These are phyloP conservation scores for Marchantia polymorpha DNA, from an alignment of 225 moss, liverwort and hornwort species.

Conservation along the genomic window DNA sequence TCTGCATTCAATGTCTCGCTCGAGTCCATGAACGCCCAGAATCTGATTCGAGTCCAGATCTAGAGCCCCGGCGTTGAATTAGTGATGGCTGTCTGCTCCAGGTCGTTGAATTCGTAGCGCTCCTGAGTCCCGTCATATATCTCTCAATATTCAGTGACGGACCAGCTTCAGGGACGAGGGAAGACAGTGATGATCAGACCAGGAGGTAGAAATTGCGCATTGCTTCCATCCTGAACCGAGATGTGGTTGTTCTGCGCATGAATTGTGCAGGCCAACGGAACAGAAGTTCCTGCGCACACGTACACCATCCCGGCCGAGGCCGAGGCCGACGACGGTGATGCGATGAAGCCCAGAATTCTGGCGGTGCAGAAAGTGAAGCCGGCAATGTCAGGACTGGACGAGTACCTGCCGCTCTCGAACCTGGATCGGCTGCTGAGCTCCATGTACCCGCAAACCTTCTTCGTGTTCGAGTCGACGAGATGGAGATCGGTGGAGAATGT, in stretches of 20 bases:
- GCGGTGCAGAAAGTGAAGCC: conserved; percentile 20
- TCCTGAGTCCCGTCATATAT: too few relatives aligned
- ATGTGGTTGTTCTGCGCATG: not conserved
- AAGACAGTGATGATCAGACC: too few relatives aligned
- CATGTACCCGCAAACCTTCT: conserved; percentile 18
- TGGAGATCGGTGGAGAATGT: conserved; percentile 2
- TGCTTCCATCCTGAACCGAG: too few relatives aligned
- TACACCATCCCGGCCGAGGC: conserved; percentile 4
- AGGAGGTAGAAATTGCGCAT: not conserved
- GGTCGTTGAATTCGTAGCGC: too few relatives aligned
- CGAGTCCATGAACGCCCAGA: too few relatives aligned
- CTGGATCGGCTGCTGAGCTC: conserved; percentile 16
- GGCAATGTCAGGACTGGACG: not conserved
- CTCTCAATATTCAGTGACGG: too few relatives aligned
- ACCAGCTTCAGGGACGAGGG: too few relatives aligned
- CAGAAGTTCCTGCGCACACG: conserved; percentile 6
- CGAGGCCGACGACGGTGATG: too few relatives aligned
- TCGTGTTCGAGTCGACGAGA: conserved; percentile 9
- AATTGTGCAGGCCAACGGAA: conserved; percentile 1
- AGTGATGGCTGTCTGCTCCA: too few relatives aligned
- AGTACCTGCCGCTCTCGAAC: conserved; percentile 15
- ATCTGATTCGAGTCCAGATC: too few relatives aligned
- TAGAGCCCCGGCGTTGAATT: too few relatives aligned
- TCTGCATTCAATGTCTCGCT: too few relatives aligned
- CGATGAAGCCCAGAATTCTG: not conserved